Base-by-base conservation (phyloP, 139 green algal species). In the Bryopsis sp. region DNA sequence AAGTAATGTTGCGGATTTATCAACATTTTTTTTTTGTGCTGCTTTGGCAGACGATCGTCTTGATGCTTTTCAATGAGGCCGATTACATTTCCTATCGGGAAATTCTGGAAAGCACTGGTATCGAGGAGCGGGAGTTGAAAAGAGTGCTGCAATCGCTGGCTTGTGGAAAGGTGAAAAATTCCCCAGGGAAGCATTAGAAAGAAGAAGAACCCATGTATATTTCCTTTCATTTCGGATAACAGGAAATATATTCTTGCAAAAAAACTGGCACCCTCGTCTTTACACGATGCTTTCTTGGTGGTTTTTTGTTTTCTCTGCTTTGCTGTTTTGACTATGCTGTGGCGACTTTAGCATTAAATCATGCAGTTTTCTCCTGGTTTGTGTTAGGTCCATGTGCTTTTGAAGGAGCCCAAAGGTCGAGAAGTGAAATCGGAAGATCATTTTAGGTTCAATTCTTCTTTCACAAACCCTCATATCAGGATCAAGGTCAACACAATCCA, bases 401-500 rank as follows among this genome's bases (percentile, higher is more conserved):
- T 71, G 15, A 99, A 99, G 81, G 84, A 92, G 59, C 88, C 90
- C 59, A 90, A 92, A 68, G 82, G 87, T 0, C 76, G 79, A 5
- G 94, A 99, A 2, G 84, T 99, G 29, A 75, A 80, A 0, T 83
- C 90, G 19, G 48, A 22, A 2, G 95, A 99, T 61, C 57, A 68
- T 2, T 99, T 99, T 79, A 39, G 19, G 37, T 95, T 95, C 85
- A 95, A 97, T 68, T 58, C 39, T 0, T 80, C 68, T 57, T 99
- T 97, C 81, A 84, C 75, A 1, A 28, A 31, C 33, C 8, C 11
- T 22, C 79, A 95, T 57, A 96, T 87, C 78, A 82, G 94, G 64
- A 89, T 99, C 62, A 92, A 92, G 64, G 90, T 99, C 81, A 98
- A 99, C 82, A 74, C 75, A 36, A 95, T 99, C 61, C 95, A 99